Evolutionary conservation across 2,329 filamentous ascomycete species (phyloP).

Genomic region (Helicocarpus griseus): DNA sequence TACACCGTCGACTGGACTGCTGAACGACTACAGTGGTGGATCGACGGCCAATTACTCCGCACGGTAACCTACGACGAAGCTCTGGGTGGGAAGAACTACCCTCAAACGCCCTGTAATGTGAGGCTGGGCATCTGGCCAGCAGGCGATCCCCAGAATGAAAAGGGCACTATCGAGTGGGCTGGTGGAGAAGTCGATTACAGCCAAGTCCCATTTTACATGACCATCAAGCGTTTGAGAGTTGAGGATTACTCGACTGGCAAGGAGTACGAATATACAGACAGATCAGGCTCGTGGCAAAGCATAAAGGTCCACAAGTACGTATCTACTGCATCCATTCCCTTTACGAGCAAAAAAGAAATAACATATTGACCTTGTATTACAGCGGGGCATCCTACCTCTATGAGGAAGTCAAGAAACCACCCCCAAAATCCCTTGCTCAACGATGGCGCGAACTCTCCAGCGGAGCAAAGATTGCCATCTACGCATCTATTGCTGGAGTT

Average conservation of each 20-base stretch:
- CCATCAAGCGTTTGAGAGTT: conserved; percentile 52
- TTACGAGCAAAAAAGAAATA: neutral
- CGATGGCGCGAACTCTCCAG: conserved; percentile 37
- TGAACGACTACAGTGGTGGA: conserved; percentile 53
- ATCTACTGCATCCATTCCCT: neutral
- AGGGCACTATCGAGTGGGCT: conserved; percentile 12
- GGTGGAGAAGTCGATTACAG: conserved; percentile 13
- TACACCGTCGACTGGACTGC: conserved; percentile 56
- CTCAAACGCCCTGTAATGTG: conserved; percentile 64
- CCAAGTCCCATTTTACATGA: conserved; percentile 62
- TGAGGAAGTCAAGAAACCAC: conserved; percentile 26
- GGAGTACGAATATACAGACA: conserved; percentile 57
- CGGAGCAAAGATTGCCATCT: conserved; percentile 41
- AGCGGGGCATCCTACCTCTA: conserved; percentile 56
- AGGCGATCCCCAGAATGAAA: conserved; percentile 38
- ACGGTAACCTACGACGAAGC: conserved; percentile 54
- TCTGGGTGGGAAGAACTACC: conserved; percentile 55
- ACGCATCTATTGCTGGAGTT: conserved; percentile 27
- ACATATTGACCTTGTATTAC: conserved; percentile 23
- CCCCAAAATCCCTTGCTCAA: conserved; percentile 25
- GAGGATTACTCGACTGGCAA: conserved; percentile 49
- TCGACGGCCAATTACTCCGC: conserved; percentile 54
- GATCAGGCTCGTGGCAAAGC: conserved; percentile 52
- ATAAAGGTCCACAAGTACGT: conserved; percentile 50
- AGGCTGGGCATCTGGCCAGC: conserved; percentile 63